phyloP scores from a whole-genome alignment of 352 stramenopile genomes.

The Phytophthora aleatoria region DNA sequence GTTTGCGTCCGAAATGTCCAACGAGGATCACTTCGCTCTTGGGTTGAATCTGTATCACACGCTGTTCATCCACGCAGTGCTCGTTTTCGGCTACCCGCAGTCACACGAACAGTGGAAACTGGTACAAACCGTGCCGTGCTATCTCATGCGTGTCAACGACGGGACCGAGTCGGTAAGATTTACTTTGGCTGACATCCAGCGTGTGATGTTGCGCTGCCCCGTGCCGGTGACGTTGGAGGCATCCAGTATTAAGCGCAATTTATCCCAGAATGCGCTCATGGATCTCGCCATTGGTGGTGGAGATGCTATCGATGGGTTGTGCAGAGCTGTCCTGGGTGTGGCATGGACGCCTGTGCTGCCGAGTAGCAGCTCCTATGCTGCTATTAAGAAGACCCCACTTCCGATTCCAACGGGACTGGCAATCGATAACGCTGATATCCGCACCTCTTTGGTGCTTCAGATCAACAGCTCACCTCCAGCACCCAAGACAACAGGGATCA shows the following conservation, averaged over 20 bases:
- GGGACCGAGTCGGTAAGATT: slow-evolving; percentile 36
- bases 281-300: slow-evolving; percentile 35
- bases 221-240: slow-evolving; percentile 39
- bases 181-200: slow-evolving; percentile 87
- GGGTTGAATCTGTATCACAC: slow-evolving; percentile 92
- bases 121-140: slow-evolving; percentile 59
- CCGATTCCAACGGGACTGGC: slow-evolving; percentile 43
- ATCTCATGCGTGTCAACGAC: slow-evolving; percentile 31
- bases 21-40: slow-evolving; percentile 60
- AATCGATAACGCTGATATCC: slow-evolving; percentile 63
- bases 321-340: slow-evolving; percentile 23
- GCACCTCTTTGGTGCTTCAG: slow-evolving; percentile 88
- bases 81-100: slow-evolving; percentile 48
- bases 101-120: slow-evolving; percentile 81
- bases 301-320: slow-evolving; percentile 33
- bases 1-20: slow-evolving; percentile 13
- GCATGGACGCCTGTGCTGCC: slow-evolving; percentile 33
- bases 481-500: slow-evolving; percentile 32
- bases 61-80: slow-evolving; percentile 82
- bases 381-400: slow-evolving; percentile 22
- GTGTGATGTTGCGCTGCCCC: slow-evolving; percentile 73
- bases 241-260: slow-evolving; percentile 24
- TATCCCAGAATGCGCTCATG: slow-evolving; percentile 35
- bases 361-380: slow-evolving; percentile 46
- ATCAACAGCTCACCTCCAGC: slow-evolving; percentile 45